Evolutionary conservation across 768 basidiomycete genomes (phyloP), one percentile per base, ranked within the genome.

Genomic region (Mycena latifolia): DNA sequence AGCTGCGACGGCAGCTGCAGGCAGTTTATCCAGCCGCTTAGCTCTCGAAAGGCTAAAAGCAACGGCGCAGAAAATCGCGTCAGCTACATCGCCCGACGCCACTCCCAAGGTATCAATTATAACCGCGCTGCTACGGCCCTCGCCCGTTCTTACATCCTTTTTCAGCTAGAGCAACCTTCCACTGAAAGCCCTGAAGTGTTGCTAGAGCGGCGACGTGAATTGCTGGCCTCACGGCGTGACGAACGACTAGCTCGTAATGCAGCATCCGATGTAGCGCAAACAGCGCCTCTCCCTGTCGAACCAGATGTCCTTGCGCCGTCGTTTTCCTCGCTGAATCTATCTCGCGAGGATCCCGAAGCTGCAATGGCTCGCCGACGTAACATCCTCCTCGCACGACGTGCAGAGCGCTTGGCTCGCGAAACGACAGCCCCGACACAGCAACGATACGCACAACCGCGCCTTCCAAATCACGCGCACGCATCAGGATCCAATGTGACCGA

Each of bases 241-340:
- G 68, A 66, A 55, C 55, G 64, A 5, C 15, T 60, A 14, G 64
- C 64, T 20, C 64, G 68, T 7, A 52, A 63, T 18, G 18, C 22
- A 14, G 37, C 28, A 0, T 46, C 45, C 24, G 45, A 18, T 24
- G 12, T 24, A 46, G 8, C 22, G 17, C 45, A 24, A 46, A 4
- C 24, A 46, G 22, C 3, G 12, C n/a, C 45, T 6, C 17, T 20
- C 4, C 41, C 41, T 22, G 3, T n/a, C 14, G 37, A 39, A 39
- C 6, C 37, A 3, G 15, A 4, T 29, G 24, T 27, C 28, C 27
- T 29, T 41, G 4, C 47, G 3, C 29, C 41, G 18, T 11, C 7
- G 6, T 2, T 37, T 22, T 39, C 41, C 22, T 37, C 33, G 18
- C 33, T 50, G 20, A 12, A 22, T 48, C 55, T 20, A 7, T 25